Evolutionary conservation across 1,139 yeast genomes (phyloP).

Genomic region (Arxiozyma telluris): DNA sequence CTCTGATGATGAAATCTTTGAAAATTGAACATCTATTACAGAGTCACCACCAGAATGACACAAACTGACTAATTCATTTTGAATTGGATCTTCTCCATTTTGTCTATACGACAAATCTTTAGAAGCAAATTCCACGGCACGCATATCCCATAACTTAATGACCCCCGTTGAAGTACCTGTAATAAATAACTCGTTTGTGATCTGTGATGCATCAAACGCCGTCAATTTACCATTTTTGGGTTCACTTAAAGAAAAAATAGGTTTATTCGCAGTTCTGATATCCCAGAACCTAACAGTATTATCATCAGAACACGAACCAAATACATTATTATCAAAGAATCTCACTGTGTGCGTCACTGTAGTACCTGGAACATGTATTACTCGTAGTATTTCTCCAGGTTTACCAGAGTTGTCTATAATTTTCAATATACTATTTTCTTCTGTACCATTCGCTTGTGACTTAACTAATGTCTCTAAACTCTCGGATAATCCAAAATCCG

Average conservation of each 20-base stretch:
- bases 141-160: slow-evolving; percentile 29
- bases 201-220: slow-evolving; percentile 22
- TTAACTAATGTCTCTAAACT: slow-evolving; percentile 25
- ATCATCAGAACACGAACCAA: slow-evolving; percentile 28
- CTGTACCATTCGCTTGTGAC: slow-evolving; percentile 23
- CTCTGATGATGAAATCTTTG: slow-evolving; percentile 22
- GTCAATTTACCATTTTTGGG: slow-evolving; percentile 9
- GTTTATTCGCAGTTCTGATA: slow-evolving; percentile 22
- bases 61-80: slow-evolving; percentile 21
- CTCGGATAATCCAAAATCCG: slow-evolving; percentile 27
- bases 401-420: slow-evolving; percentile 26
- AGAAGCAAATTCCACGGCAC: slow-evolving; percentile 23
- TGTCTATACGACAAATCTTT: slow-evolving; percentile 18
- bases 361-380: slow-evolving; percentile 24
- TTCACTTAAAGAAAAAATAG: slow-evolving; percentile 13
- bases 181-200: slow-evolving; percentile 22
- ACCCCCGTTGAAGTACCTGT: slow-evolving; percentile 28
- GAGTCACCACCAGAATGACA: slow-evolving; percentile 27
- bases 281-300: slow-evolving; percentile 29
- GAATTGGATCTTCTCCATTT: slow-evolving; percentile 24
- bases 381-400: slow-evolving; percentile 24
- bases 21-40: slow-evolving; percentile 27
- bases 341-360: slow-evolving; percentile 25
- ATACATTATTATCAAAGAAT: slow-evolving; percentile 26
- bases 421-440: slow-evolving; percentile 24